Base-by-base conservation (phyloP, 768 basidiomycete species). In the Auricularia sp. region DNA sequence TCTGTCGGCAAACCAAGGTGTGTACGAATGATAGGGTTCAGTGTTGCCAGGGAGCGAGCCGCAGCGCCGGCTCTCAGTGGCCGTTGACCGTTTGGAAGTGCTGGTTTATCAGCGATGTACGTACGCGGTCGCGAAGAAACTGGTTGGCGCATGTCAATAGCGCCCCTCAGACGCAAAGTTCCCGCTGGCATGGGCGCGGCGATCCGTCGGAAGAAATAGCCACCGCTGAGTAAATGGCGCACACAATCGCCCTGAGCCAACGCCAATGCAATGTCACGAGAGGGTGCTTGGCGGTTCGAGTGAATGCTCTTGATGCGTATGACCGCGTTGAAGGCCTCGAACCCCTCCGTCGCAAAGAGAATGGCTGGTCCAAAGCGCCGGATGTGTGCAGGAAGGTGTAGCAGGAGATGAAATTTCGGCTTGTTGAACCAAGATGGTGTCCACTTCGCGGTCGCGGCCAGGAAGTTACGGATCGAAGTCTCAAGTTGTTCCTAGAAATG, bases 351-450 rank as follows among this genome's bases (percentile, higher is more conserved):
- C 0, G 79, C 76, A 73, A 80, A 80, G 0, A 78, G 69, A 10
- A 79, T 77, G 0, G 78, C 78, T 29, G 77, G 80, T 0, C 78
- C 79, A 72, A 81, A 81, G 0, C 73, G 68, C 0, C 70, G 63
- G 47, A 81, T 76, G 64, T 80, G 76, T 0, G 66, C 63, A 0
- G 73, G 71, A 0, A 81, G 67, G 66, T 81, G 79, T 0, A 75
- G 39, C 5, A 80, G 37, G 34, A 80, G 70, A 54, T 81, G 79
- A 65, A 80, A 79, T 64, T 81, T 81, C 1, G 77, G 74, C 66
- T 81, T 80, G 64, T 77, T 78, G 67, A 79, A 78, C 76, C 74
- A 79, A 10, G 51, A 69, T 24, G 64, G 65, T 5, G 71, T 74
- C 71, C 71, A 73, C 1, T 39, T 64, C 3, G 72, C 74, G 0